phyloP scores from a whole-genome alignment of 1,139 yeast genomes.

The Yamadazyma dushanensis region DNA sequence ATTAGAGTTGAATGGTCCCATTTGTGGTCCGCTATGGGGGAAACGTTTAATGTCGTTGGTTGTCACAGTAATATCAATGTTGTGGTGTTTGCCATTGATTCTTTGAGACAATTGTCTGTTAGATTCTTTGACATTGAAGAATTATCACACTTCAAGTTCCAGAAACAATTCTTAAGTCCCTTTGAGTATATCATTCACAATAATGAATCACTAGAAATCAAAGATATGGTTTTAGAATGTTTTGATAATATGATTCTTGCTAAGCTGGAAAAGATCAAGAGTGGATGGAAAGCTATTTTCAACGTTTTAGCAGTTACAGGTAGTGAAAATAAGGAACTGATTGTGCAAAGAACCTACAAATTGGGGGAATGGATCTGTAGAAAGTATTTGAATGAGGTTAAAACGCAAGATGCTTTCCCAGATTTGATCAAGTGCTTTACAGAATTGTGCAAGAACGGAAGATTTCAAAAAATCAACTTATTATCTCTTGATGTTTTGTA shows the following conservation, averaged over 20 bases:
- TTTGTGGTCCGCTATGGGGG: slow-evolving; percentile 92
- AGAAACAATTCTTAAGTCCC: slow-evolving; percentile 89
- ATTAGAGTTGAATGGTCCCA: slow-evolving; percentile 97
- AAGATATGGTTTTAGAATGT: slow-evolving; percentile 90
- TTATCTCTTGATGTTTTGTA: slow-evolving; percentile 79
- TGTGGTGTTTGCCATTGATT: slow-evolving; percentile 89
- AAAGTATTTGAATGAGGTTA: slow-evolving; percentile 62
- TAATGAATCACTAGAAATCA: slow-evolving; percentile 69
- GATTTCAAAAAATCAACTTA: slow-evolving; percentile 77
- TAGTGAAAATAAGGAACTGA: slow-evolving; percentile 50
- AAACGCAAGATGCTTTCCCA: slow-evolving; percentile 71
- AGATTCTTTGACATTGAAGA: slow-evolving; percentile 93
- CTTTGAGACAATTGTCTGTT: slow-evolving; percentile 88
- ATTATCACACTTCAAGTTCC: slow-evolving; percentile 92
- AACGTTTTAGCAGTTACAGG: slow-evolving; percentile 73
- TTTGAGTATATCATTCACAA: slow-evolving; percentile 77
- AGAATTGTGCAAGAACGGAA: slow-evolving; percentile 79
- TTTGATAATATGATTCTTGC: slow-evolving; percentile 81
- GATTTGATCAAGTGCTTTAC: slow-evolving; percentile 77
- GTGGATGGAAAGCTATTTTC: slow-evolving; percentile 95
- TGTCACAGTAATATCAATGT: slow-evolving; percentile 75
- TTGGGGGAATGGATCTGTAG: slow-evolving; percentile 64
- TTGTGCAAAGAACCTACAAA: slow-evolving; percentile 64
- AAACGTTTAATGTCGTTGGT: slow-evolving; percentile 82
- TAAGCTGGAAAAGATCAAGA: slow-evolving; percentile 71